A percentile compares a stretch with the other conserved stretches of the same genome.
Evolutionary conservation across 345 rosid genomes (phyloP).

Genomic region (Gossypium longicalyx): DNA sequence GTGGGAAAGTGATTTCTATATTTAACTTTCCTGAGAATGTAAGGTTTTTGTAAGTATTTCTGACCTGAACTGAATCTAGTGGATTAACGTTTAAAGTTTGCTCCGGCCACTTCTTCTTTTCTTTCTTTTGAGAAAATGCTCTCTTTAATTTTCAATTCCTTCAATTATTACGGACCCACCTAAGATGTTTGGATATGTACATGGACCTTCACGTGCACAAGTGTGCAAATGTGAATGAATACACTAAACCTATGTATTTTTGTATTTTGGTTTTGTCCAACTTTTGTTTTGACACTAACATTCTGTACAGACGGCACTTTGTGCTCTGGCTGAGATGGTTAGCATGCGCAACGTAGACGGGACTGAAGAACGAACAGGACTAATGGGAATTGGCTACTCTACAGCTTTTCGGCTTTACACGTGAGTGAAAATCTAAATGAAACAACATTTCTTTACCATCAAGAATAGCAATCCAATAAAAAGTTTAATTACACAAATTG

Average conservation of each 20-base stretch:
- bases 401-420: slow-evolving; percentile 78
- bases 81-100: background rate
- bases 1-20: too few relatives aligned
- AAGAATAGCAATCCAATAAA: background rate
- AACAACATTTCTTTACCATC: background rate
- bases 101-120: background rate
- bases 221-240: background rate
- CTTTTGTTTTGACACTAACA: slow-evolving; percentile 3
- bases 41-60: background rate
- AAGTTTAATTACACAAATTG: too few relatives aligned
- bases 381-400: slow-evolving; percentile 78
- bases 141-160: background rate
- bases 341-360: slow-evolving; percentile 80
- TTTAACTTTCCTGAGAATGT: too few relatives aligned
- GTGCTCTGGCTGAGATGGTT: slow-evolving; percentile 80
- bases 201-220: background rate
- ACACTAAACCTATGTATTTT: background rate
- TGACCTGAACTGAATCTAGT: background rate
- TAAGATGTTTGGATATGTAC: background rate
- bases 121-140: background rate
- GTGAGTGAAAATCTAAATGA: slow-evolving; percentile 36
- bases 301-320: slow-evolving; percentile 53
- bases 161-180: background rate
- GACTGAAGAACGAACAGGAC: slow-evolving; percentile 44
- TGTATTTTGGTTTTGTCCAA: background rate